phyloP scores from a whole-genome alignment of 192 early-diverging fungal genomes.

The Obelidium mucronatum region DNA sequence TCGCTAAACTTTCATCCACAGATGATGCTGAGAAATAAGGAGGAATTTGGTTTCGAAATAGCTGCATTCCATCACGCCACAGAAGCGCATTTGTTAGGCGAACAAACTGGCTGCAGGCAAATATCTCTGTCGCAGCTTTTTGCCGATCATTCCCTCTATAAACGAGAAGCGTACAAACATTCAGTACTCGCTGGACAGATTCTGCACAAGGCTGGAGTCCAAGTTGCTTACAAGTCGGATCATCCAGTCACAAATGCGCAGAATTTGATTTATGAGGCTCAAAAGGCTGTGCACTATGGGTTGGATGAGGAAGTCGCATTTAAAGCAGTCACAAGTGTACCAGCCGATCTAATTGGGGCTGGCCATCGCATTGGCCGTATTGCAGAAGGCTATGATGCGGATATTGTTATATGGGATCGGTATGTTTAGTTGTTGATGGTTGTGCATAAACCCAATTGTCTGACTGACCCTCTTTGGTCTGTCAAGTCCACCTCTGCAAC shows the following conservation, averaged over 20 bases:
- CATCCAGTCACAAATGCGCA: constrained; percentile 78
- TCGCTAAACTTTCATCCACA: constrained; percentile 49
- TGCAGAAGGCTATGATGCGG: constrained; percentile 76
- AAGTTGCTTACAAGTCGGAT: constrained; percentile 79
- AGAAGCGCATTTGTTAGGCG: constrained; percentile 75
- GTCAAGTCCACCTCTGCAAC: constrained; percentile 62
- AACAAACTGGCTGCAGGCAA: constrained; percentile 63
- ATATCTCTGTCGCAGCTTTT: constrained; percentile 81
- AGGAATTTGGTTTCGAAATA: constrained; percentile 80
- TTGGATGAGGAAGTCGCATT: constrained; percentile 64
- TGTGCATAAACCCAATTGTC: background rate
- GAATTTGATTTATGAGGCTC: constrained; percentile 79
- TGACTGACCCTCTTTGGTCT: background rate
- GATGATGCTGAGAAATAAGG: constrained; percentile 72
- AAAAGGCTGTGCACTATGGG: constrained; percentile 77
- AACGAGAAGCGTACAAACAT: constrained; percentile 75
- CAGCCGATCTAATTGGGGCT: constrained; percentile 72
- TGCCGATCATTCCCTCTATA: constrained; percentile 67
- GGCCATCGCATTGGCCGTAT: constrained; percentile 73
- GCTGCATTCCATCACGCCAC: constrained; percentile 81
- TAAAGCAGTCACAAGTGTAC: constrained; percentile 72
- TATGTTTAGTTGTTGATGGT: background rate
- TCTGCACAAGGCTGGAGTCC: constrained; percentile 70
- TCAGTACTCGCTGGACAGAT: constrained; percentile 63
- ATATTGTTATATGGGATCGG: constrained; percentile 78